Conservation (phyloP, 2,329 filamentous ascomycete genomes). For the Cladophialophora psammophila region DNA sequence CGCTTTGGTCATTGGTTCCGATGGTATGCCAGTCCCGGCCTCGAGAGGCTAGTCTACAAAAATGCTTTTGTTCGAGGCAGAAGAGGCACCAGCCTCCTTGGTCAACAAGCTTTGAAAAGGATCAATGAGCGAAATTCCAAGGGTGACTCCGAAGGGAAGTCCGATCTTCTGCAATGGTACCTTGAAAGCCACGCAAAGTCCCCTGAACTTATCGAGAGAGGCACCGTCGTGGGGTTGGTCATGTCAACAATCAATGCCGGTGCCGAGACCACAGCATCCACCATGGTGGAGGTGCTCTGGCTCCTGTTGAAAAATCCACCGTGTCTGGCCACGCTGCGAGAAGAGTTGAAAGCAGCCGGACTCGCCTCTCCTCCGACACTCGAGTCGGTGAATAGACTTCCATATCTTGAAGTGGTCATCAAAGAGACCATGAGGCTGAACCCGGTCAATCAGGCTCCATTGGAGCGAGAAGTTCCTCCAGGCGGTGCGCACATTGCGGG, state of each 20-base stretch:
- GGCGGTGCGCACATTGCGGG: conserved; percentile 47
- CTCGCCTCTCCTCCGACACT: neutral
- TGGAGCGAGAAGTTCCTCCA: conserved; percentile 46
- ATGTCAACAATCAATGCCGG: conserved; percentile 29
- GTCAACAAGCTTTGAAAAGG: too few relatives aligned
- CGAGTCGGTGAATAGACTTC: neutral
- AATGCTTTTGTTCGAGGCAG: neutral
- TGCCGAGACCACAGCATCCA: conserved; percentile 24
- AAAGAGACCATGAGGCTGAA: conserved; percentile 13
- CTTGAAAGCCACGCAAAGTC: conserved; percentile 71
- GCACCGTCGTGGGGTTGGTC: conserved; percentile 18
- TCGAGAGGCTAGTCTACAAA: conserved; percentile 24
- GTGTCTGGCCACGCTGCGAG: too few relatives aligned
- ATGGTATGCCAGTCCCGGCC: neutral
- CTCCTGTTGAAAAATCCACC: neutral
- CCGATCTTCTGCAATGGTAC: conserved; percentile 74
- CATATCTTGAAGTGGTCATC: conserved; percentile 14
- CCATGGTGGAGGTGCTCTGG: neutral
- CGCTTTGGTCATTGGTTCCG: conserved; percentile 18
- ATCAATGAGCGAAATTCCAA: neutral
- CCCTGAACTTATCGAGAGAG: conserved; percentile 5
- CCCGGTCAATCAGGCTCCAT: neutral
- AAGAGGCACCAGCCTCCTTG: too few relatives aligned
- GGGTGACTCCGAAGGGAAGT: neutral
- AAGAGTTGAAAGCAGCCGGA: neutral